These are phyloP conservation scores for Thelonectria olida DNA, from an alignment of 2,329 filamentous ascomycete species.

Conservation along the genomic window DNA sequence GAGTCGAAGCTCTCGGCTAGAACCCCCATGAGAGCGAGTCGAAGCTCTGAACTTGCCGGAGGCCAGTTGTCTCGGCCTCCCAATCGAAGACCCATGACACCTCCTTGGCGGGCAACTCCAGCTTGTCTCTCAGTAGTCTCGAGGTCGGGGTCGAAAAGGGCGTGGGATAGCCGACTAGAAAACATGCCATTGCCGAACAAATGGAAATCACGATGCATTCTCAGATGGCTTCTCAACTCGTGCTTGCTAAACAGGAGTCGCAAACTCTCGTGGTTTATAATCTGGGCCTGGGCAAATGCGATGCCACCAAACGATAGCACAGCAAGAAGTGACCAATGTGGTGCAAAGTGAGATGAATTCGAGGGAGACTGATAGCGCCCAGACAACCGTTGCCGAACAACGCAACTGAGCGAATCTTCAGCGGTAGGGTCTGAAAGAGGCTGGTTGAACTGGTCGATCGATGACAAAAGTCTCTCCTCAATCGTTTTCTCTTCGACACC, in stretches of 20 bases:
- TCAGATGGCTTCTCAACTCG: slow-evolving; percentile 75
- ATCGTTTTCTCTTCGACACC: slow-evolving; percentile 58
- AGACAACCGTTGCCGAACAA: slow-evolving; percentile 54
- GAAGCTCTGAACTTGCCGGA: slow-evolving; percentile 91
- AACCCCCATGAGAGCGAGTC: slow-evolving; percentile 86
- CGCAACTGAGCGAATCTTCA: slow-evolving; percentile 49
- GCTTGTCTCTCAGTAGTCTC: slow-evolving; percentile 79
- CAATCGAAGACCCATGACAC: slow-evolving; percentile 82
- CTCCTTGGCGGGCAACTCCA: slow-evolving; percentile 74
- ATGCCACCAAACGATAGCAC: slow-evolving; percentile 80
- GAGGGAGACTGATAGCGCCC: slow-evolving; percentile 32
- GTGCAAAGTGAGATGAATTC: slow-evolving; percentile 49
- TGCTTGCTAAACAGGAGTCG: slow-evolving; percentile 79
- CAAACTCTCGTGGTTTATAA: slow-evolving; percentile 82
- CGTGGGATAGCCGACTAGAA: slow-evolving; percentile 79
- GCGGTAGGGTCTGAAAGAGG: slow-evolving; percentile 37
- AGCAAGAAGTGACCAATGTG: slow-evolving; percentile 69
- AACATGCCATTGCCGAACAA: slow-evolving; percentile 88
- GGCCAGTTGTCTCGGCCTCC: slow-evolving; percentile 89
- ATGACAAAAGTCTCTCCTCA: slow-evolving; percentile 57
- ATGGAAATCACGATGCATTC: slow-evolving; percentile 81
- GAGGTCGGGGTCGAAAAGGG: slow-evolving; percentile 85
- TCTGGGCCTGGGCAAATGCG: slow-evolving; percentile 75
- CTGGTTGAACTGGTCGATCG: slow-evolving; percentile 56
- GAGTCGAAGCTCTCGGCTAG: slow-evolving; percentile 76